These are phyloP conservation scores for Metschnikowia amazonensis DNA, from an alignment of 805 yeast genomes.

Conservation along the genomic window DNA sequence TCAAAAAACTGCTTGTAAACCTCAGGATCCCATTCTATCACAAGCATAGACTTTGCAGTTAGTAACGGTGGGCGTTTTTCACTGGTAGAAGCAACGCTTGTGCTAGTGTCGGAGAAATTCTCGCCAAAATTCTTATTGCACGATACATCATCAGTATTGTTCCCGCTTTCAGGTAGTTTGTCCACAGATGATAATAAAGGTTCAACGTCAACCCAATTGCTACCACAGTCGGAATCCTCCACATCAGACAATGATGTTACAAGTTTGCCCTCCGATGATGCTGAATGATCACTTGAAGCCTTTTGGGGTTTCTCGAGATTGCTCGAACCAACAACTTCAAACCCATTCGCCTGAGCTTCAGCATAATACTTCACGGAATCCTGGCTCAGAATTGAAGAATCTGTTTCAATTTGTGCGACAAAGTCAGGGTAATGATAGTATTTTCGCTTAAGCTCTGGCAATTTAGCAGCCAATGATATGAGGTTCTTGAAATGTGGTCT, in stretches of 20 bases:
- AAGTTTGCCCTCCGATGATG: background rate
- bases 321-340: constrained; percentile 1
- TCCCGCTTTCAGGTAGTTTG: background rate
- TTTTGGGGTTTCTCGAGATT: background rate
- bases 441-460: constrained; percentile 27
- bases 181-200: constrained; percentile 15
- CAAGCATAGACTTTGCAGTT: constrained; percentile 26
- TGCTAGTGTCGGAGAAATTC: too few relatives aligned
- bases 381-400: background rate
- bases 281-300: background rate
- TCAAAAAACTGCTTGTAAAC: constrained; percentile 49
- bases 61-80: constrained; percentile 16
- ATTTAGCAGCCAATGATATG: constrained; percentile 29
- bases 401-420: constrained; percentile 2
- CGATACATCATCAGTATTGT: background rate
- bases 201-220: constrained; percentile 16
- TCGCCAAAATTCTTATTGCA: background rate
- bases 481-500: constrained; percentile 39
- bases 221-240: constrained; percentile 29
- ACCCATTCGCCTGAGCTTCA: constrained; percentile 3
- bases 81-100: background rate
- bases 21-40: constrained; percentile 65
- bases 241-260: constrained; percentile 13
- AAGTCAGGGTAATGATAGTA: constrained; percentile 31
- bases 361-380: constrained; percentile 1